Evolutionary conservation across 495 filamentous ascomycete genomes (phyloP).

Genomic region (Hyaloscypha hepaticicola): DNA sequence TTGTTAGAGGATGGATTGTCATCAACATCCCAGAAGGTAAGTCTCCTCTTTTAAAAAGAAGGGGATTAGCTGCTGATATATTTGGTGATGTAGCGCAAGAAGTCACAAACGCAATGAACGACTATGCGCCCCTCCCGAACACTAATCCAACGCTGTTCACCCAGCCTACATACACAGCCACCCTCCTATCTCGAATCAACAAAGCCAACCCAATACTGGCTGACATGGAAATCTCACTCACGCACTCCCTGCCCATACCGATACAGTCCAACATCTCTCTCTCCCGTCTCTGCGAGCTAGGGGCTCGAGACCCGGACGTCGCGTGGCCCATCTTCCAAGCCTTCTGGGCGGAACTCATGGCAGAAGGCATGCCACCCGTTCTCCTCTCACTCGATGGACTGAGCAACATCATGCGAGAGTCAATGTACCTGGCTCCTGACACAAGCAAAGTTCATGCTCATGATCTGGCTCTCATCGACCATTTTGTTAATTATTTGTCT

Average conservation of each 20-base stretch:
- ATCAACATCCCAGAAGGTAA: conserved; percentile 89
- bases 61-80: neutral
- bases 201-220: conserved; percentile 68
- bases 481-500: conserved; percentile 69
- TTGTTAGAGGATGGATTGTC: conserved; percentile 83
- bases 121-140: conserved; percentile 68
- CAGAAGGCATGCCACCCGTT: conserved; percentile 70
- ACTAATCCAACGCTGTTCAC: conserved; percentile 60
- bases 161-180: conserved; percentile 73
- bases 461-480: conserved; percentile 72
- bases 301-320: conserved; percentile 68
- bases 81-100: conserved; percentile 73
- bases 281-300: conserved; percentile 63
- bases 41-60: neutral
- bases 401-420: conserved; percentile 71
- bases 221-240: conserved; percentile 52
- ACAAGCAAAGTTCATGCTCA: conserved; percentile 81
- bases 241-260: conserved; percentile 59
- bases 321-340: conserved; percentile 81
- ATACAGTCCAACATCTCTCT: conserved; percentile 62
- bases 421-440: conserved; percentile 66
- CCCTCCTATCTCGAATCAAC: conserved; percentile 65
- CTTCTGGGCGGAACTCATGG: conserved; percentile 74
- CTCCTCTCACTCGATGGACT: conserved; percentile 78
- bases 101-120: conserved; percentile 71